Conservation (phyloP, 768 basidiomycete species). For the Rhodosporidiobolus sp. region DNA sequence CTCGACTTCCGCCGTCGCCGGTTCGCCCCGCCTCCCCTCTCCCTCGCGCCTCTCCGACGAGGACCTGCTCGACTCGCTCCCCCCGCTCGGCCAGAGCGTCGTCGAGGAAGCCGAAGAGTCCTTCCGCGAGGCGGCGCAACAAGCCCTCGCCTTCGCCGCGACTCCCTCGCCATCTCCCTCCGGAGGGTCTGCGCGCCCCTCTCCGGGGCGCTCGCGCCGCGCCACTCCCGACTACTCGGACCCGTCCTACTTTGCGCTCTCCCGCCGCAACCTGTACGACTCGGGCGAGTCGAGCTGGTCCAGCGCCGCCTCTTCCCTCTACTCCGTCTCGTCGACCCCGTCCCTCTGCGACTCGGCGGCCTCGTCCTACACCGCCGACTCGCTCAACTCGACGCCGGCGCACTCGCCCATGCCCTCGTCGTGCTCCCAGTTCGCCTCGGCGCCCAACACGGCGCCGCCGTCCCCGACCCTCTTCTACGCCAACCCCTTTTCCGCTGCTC, state of each 20-base stretch:
- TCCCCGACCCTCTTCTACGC: not conserved
- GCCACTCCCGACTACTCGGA: not conserved
- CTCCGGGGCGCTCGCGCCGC: not conserved
- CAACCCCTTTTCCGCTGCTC: not conserved
- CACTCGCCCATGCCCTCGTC: not conserved
- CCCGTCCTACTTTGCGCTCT: constrained; percentile 20
- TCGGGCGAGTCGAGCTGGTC: constrained; percentile 4
- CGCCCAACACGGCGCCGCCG: not conserved
- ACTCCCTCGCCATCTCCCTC: not conserved
- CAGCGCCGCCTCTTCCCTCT: not conserved
- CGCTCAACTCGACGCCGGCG: constrained; percentile 3
- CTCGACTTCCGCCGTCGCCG: no score
- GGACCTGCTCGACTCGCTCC: constrained; percentile 10
- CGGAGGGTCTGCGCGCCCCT: not conserved
- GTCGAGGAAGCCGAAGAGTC: constrained; percentile 15
- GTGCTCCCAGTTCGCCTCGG: not conserved
- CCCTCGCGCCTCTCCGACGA: not conserved
- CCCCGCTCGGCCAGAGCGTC: not conserved
- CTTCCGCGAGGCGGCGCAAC: not conserved
- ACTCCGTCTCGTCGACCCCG: constrained; percentile 4
- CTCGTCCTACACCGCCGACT: not conserved
- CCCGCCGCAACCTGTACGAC: constrained; percentile 4
- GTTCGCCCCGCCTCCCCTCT: not conserved
- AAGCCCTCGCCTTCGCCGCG: constrained; percentile 9
- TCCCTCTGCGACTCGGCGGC: not conserved